Percentiles rank a stretch among this genome's conserved stretches.
phyloP scores from a whole-genome alignment of 176 grass and related monocot species.

The Aechmea fasciata region DNA sequence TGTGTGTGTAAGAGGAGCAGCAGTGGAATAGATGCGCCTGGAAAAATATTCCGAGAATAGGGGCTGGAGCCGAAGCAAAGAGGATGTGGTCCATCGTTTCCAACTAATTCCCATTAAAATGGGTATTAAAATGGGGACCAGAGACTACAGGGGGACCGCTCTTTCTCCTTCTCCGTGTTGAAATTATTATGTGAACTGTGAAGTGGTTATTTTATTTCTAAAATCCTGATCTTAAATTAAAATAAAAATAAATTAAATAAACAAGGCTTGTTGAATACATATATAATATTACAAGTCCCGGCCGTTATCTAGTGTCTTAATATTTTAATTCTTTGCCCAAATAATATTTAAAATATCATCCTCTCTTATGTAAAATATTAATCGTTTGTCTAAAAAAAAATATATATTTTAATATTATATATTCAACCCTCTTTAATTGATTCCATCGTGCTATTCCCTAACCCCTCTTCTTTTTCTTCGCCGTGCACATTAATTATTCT shows the following conservation, averaged over 20 bases:
- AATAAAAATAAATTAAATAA: too few relatives aligned
- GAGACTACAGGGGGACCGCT: constrained; percentile 36
- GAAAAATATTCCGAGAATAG: constrained; percentile 70
- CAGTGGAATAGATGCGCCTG: constrained; percentile 45
- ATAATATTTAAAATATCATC: too few relatives aligned
- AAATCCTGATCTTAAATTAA: too few relatives aligned
- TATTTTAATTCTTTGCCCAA: too few relatives aligned
- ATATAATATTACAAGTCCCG: too few relatives aligned
- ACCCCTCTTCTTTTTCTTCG: not conserved
- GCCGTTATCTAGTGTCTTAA: too few relatives aligned
- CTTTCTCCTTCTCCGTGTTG: constrained; percentile 9
- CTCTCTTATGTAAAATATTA: too few relatives aligned
- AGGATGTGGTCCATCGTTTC: constrained; percentile 62
- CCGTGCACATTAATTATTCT: constrained; percentile 1
- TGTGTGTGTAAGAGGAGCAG: not conserved
- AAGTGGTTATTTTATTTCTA: too few relatives aligned
- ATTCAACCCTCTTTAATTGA: not conserved
- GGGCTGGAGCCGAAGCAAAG: constrained; percentile 44
- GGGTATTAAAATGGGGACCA: constrained; percentile 49
- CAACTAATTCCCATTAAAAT: constrained; percentile 94
- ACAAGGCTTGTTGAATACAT: too few relatives aligned
- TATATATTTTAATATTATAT: too few relatives aligned
- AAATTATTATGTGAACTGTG: too few relatives aligned
- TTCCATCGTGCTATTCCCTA: constrained; percentile 1
- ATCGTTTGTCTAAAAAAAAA: too few relatives aligned